Base-by-base conservation (phyloP, 805 yeast genomes). In the Candida glaebosa region DNA sequence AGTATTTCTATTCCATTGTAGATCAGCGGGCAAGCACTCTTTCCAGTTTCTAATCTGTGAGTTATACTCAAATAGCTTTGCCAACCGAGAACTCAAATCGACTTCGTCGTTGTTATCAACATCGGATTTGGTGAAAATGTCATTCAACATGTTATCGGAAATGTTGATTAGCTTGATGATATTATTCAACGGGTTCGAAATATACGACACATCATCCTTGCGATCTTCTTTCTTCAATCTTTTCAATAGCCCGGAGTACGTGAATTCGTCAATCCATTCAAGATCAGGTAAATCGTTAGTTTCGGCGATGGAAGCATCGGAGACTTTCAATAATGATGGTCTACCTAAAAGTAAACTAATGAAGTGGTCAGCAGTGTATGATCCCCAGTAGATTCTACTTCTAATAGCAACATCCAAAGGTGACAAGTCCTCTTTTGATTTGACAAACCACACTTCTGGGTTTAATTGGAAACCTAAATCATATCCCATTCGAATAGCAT, bases 361-460 rank as follows among this genome's bases (percentile, higher is more conserved):
- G 49, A 80, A 76, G 53, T 79, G 84, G 55, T 81, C 87, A 2
- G 81, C 82, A 42, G 80, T 62, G 54, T 75, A 81, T 38, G 81
- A 73, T 3, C 86, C 86, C 87, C 87, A 81, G 53, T 76, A 78
- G 8, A 81, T 76, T 43, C 87, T 62, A 38, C 79, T 71, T 43
- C 84, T 65, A 41, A 81, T 78, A 31, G 73, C 78, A 14, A 75
- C 65, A 48, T 79, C 82, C 38, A 79, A 67, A 24, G 71, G 67
- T n/a, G 71, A 63, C 37, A 75, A 55, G n/a, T 62, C 57, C 4
- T 36, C 26, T 15, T 57, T 57, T 14, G 64, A 61, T 45, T 68
- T 69, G 38, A 70, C 53, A 47, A 71, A 71, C 84, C 84, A 79
- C n/a, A 73, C 77, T 45, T 75, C 65, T 2, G 85, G 84, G 46